phyloP scores from a whole-genome alignment of 2,329 filamentous ascomycete species.

The Blastomyces silverae region DNA sequence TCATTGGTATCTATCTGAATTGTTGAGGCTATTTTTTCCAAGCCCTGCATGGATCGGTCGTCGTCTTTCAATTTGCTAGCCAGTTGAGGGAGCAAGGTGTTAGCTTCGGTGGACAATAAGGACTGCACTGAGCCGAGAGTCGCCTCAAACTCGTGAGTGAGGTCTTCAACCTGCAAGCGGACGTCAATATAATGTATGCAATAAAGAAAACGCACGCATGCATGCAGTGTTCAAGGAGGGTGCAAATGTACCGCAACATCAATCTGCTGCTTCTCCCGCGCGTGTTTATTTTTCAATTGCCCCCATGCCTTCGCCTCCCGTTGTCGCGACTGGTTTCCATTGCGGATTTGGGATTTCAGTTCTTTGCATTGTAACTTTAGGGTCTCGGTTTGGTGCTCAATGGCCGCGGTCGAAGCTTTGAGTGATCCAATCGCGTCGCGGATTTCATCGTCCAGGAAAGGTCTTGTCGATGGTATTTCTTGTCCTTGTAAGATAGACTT shows the following conservation, averaged over 20 bases:
- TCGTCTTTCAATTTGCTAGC: slow-evolving; percentile 34
- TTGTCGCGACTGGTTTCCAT: slow-evolving; percentile 24
- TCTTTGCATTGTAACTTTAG: slow-evolving; percentile 31
- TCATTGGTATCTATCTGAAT: slow-evolving; percentile 29
- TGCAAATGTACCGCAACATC: slow-evolving; percentile 29
- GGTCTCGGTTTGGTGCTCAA: slow-evolving; percentile 31
- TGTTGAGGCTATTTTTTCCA: slow-evolving; percentile 29
- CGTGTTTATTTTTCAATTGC: slow-evolving; percentile 33
- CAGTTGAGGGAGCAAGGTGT: slow-evolving; percentile 31
- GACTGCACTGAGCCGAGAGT: slow-evolving; percentile 30
- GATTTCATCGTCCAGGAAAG: slow-evolving; percentile 38
- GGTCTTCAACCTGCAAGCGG: slow-evolving; percentile 31
- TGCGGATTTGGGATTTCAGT: slow-evolving; percentile 26
- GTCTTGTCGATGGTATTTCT: slow-evolving; percentile 30
- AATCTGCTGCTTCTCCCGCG: slow-evolving; percentile 32
- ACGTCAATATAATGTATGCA: slow-evolving; percentile 16
- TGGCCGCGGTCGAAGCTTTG: slow-evolving; percentile 33
- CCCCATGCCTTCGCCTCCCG: slow-evolving; percentile 27
- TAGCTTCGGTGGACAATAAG: slow-evolving; percentile 29
- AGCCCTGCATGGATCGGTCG: slow-evolving; percentile 29
- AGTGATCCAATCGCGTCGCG: slow-evolving; percentile 32
- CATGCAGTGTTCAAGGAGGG: neutral
- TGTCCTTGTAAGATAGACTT: slow-evolving; percentile 27
- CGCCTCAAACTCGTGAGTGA: slow-evolving; percentile 31
- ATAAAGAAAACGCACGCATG: slow-evolving; percentile 1